Conservation (phyloP, 2,329 filamentous ascomycete species). For the Leptographium galeiforme region DNA sequence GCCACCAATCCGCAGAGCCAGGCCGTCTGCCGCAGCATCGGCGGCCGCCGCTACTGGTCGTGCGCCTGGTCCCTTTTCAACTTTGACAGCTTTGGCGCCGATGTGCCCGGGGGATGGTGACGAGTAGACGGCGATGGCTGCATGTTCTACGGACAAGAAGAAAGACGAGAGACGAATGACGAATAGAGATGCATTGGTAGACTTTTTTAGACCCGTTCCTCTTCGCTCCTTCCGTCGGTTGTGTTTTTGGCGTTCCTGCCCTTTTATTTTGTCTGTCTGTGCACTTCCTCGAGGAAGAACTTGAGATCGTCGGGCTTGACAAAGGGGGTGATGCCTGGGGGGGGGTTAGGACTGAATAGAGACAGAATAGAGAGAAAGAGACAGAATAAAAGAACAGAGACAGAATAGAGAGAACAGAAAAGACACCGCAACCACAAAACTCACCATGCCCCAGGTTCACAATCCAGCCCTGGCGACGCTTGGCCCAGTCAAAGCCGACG, state of each 20-base stretch:
- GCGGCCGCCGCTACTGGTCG: slow-evolving; percentile 40
- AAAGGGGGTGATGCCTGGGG: slow-evolving; percentile 73
- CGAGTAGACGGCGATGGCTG: no score
- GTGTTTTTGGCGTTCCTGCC: background rate
- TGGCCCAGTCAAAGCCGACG: slow-evolving; percentile 59
- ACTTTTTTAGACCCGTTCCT: background rate
- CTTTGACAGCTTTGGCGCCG: slow-evolving; percentile 11
- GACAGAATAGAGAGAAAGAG: background rate
- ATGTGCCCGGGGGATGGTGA: background rate
- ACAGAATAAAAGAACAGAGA: background rate
- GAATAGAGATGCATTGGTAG: no score
- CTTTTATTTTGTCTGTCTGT: slow-evolving; percentile 53
- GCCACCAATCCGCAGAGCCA: slow-evolving; percentile 46
- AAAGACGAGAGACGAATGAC: no score
- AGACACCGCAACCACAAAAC: slow-evolving; percentile 16
- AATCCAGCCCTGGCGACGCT: slow-evolving; percentile 86
- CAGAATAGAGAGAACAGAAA: no score
- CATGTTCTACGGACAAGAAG: no score
- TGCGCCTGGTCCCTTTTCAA: slow-evolving; percentile 36
- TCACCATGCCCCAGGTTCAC: slow-evolving; percentile 89
- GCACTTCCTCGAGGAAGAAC: slow-evolving; percentile 89
- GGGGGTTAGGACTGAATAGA: background rate
- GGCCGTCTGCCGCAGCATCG: slow-evolving; percentile 47
- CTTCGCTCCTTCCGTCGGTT: background rate
- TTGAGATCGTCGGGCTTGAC: slow-evolving; percentile 88